Evolutionary conservation across 108 stramenopile species (phyloP).

Genomic region (Cyclostephanos tholiformis): DNA sequence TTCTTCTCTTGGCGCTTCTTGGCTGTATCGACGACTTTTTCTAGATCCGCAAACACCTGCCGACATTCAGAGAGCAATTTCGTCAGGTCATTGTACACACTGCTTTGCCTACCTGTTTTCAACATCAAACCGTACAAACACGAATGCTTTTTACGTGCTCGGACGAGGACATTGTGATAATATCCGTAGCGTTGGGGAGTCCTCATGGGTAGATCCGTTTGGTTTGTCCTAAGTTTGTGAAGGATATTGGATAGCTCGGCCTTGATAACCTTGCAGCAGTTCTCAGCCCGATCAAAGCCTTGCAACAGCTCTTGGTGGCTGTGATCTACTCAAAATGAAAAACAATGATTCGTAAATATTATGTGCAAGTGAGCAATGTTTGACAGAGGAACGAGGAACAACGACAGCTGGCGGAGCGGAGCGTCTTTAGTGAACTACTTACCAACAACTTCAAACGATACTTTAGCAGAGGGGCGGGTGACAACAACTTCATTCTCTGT

Average conservation of each 20-base stretch:
- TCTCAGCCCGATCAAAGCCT: constrained; percentile 26
- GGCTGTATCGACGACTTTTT: constrained; percentile 6
- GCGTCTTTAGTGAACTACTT: neutral
- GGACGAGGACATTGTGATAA: constrained; percentile 40
- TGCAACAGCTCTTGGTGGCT: neutral
- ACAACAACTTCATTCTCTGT: constrained; percentile 7
- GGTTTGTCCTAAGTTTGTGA: constrained; percentile 32
- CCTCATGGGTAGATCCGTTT: neutral
- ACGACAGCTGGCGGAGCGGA: no score
- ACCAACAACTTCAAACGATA: constrained; percentile 18
- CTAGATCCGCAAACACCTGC: constrained; percentile 26
- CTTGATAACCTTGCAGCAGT: constrained; percentile 26
- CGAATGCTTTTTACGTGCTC: constrained; percentile 31
- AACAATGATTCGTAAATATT: neutral
- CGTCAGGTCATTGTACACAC: constrained; percentile 19
- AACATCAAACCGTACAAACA: constrained; percentile 11
- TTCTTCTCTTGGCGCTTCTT: constrained; percentile 33
- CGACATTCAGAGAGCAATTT: constrained; percentile 28
- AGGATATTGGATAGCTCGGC: constrained; percentile 24
- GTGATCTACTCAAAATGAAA: constrained; percentile 1
- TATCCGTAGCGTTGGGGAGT: constrained; percentile 24
- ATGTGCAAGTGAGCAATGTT: neutral
- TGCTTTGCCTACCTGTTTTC: constrained; percentile 12
- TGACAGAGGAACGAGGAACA: neutral
- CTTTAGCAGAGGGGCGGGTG: constrained; percentile 14